Evolutionary conservation across 2,329 filamentous ascomycete species (phyloP).

Genomic region (Botryosphaeria dothidea): DNA sequence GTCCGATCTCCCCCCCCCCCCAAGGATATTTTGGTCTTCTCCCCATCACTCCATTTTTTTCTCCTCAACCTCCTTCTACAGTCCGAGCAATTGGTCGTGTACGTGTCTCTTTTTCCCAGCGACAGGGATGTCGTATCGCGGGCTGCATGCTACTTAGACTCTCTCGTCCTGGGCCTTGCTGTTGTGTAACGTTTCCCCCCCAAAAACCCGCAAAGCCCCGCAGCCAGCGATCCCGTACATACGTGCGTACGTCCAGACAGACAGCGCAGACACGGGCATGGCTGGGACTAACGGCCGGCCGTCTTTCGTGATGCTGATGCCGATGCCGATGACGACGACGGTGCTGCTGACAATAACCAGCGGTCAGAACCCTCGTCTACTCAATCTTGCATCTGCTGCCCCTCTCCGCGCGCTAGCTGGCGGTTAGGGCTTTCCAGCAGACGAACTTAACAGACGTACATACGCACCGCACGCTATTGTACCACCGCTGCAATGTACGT

Average conservation of each 20-base stretch:
- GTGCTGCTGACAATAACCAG: too few species aligned
- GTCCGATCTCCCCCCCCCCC: background rate
- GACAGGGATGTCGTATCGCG: background rate
- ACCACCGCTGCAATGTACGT: background rate
- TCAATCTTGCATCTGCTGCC: too few species aligned
- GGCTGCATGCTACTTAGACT: background rate
- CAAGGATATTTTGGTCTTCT: background rate
- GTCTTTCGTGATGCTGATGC: too few species aligned
- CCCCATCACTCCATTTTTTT: background rate
- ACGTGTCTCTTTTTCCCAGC: background rate
- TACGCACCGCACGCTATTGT: background rate
- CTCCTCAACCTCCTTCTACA: background rate
- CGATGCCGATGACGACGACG: too few species aligned
- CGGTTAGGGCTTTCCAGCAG: too few species aligned
- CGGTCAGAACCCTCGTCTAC: too few species aligned
- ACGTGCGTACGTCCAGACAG: too few species aligned
- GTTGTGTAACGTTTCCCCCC: background rate
- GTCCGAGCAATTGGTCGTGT: background rate
- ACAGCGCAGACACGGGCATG: too few species aligned
- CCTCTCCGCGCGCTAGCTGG: too few species aligned
- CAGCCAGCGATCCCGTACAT: background rate
- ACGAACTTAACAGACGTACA: background rate
- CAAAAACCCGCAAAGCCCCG: background rate
- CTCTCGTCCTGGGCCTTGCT: background rate
- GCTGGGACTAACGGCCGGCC: too few species aligned